Conservation (phyloP, 1,284 basidiomycete species). For the Marasmius fiardii region DNA sequence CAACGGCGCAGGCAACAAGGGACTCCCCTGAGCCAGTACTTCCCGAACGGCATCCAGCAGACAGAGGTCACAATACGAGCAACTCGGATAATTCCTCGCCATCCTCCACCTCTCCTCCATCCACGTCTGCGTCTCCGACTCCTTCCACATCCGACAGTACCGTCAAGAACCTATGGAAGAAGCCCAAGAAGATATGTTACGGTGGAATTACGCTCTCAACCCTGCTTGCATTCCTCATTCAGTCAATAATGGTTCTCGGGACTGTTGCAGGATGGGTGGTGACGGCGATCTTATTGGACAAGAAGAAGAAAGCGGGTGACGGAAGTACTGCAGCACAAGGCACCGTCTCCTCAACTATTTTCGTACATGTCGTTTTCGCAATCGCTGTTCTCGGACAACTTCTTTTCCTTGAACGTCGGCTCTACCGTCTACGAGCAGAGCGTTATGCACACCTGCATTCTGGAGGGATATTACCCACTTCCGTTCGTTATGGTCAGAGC, state of each 20-base stretch:
- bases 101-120: constrained; percentile 15
- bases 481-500: constrained; percentile 24
- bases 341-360: constrained; percentile 37
- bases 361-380: constrained; percentile 57
- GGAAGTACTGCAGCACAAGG: neutral
- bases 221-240: constrained; percentile 39
- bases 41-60: constrained; percentile 55
- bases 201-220: constrained; percentile 47
- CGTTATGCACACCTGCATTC: constrained; percentile 58
- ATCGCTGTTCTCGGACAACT: constrained; percentile 47
- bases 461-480: constrained; percentile 48
- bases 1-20: constrained; percentile 16
- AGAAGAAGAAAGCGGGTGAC: constrained; percentile 1
- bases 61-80: constrained; percentile 34
- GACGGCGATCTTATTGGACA: constrained; percentile 21
- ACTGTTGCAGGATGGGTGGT: constrained; percentile 58
- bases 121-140: constrained; percentile 19
- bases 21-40: constrained; percentile 14
- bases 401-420: constrained; percentile 59
- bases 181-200: constrained; percentile 35
- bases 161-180: constrained; percentile 28
- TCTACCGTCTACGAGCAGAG: constrained; percentile 63
- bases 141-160: constrained; percentile 22
- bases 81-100: constrained; percentile 14
- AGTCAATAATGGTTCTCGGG: constrained; percentile 41